A percentile compares a stretch with the other conserved stretches of the same genome.
Evolutionary conservation across 2,329 filamentous ascomycete species (phyloP).

Genomic region (Neoarthrinium moseri): DNA sequence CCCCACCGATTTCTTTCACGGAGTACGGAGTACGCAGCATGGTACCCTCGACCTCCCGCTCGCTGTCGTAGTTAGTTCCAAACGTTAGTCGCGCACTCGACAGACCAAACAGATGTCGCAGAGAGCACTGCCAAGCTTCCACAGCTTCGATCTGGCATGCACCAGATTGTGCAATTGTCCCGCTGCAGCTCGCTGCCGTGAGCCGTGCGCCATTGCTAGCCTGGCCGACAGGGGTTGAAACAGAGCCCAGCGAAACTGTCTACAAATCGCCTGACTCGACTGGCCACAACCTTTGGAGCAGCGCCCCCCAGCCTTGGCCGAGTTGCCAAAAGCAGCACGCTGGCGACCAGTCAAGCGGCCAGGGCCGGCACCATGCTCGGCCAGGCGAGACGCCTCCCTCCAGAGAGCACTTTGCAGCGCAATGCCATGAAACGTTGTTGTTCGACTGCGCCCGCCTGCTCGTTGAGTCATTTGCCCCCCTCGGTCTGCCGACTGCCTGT

Average conservation of each 20-base stretch:
- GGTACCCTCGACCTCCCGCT: neutral
- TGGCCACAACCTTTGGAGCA: no score
- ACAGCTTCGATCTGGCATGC: conserved; percentile 5
- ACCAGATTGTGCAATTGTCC: neutral
- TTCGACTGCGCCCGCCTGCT: conserved; percentile 6
- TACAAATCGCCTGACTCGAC: no score
- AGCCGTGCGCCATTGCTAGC: no score
- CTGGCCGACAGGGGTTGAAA: neutral
- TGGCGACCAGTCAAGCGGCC: neutral
- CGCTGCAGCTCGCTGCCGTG: neutral
- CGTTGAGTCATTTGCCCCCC: conserved; percentile 4
- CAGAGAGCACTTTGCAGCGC: neutral
- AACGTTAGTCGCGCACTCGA: neutral
- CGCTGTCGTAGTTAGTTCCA: neutral
- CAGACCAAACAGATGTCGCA: neutral
- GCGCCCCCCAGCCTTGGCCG: no score
- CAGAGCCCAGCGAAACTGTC: no score
- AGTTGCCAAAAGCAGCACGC: neutral
- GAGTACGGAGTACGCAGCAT: no score
- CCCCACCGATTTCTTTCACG: no score
- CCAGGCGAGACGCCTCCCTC: conserved; percentile 3
- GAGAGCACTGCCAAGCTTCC: conserved; percentile 1
- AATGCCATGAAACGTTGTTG: conserved; percentile 9
- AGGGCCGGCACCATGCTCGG: neutral
- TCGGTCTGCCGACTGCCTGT: neutral